Evolutionary conservation across 2,329 filamentous ascomycete species (phyloP), one percentile per base, ranked within the genome.

Genomic region (Rhynchosporium graminicola): DNA sequence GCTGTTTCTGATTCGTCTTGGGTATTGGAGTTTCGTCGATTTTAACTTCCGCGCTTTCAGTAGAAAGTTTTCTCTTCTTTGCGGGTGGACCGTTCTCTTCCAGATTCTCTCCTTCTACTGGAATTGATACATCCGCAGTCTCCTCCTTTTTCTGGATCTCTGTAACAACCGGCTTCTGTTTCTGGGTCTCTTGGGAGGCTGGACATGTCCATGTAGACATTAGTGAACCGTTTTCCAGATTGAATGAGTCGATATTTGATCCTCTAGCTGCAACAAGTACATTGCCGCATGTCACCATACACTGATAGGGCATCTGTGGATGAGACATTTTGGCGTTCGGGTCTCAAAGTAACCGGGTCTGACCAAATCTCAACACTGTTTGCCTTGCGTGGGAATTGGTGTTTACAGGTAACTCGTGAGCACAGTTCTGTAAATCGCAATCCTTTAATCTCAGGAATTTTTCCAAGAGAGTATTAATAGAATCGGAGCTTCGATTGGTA

Each of bases 261-360:
- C 91, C 91, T 64, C 87, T 87, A 31, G 91, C 90, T 43, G 89
- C 90, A 69, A 96, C 82, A 20, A 97, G 75, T 26, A 89, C 76
- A 68, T 81, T 75, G 51, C 82, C 82, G 67, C 81, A 79, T 42
- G 76, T 74, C 56, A 78, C 78, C 52, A 91, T 76, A 69, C 85
- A 83, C 69, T 89, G 88, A 70, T 89, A 89, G n/a, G 88, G 87
- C 62, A 83, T 73, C 65, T 77, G 77, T 77, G 82, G 80, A n/a
- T 68, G 73, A 48, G 57, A 48, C 47, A 64, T 70, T 45, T n/a
- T 36, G 10, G 46, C n/a, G 33, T 20, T 9, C 26, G 10, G 13
- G 29, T 33, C 7, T 38, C 20, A 10, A 36, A 36, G 33, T 13
- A 8, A 38, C 12, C 36, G 31, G 8, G 13, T 20, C 33, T 20